Evolutionary conservation across 108 stramenopile genomes (phyloP), one percentile per base, ranked within the genome.

Genomic region (Nannochloropsis gaditana): DNA sequence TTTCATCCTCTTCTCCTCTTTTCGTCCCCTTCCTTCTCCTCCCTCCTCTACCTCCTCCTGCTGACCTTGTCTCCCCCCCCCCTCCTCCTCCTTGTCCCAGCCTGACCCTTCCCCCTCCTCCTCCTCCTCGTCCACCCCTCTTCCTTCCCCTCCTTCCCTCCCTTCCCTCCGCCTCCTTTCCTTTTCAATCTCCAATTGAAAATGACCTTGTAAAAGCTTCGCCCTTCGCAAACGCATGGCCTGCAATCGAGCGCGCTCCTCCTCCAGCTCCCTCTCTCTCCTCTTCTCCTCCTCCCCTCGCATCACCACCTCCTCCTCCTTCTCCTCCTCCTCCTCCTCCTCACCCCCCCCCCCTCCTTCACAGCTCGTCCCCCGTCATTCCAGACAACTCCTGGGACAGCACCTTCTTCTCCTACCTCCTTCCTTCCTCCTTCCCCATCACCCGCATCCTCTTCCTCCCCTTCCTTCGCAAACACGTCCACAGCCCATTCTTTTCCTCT

Each of bases 41-140:
- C 5, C n/a, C 6, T 6, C n/a, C 59, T 6, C n/a, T 73, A 3
- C n/a, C 59, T n/a, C 15, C 59, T 8, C 15, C 59, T 8, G n/a
- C 1, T 1, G 59, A n/a, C 59, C 19, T 0, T n/a, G n/a, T 73
- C 59, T n/a, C n/a, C 59, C n/a, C 59, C 59, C 6, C 59, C 59
- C 59, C n/a, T n/a, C 59, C 59, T 73, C 59, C 59, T 73, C n/a
- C 59, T n/a, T 73, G 19, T 73, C 59, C 59, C 59, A n/a, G 19
- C n/a, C 47, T 15, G 10, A 50, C 47, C 15, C 47, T 15, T 50
- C 10, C 47, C 47, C 47, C 47, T 15, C 47, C 47, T 50, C 15
- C 47, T 1, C 59, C 59, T 73, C 59, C 59, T 4, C 2, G 19
- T n/a, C 59, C 59, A n/a, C 8, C 59, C 15, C 4, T 6, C 19